Conservation (phyloP, 768 basidiomycete species). For the Boletus vinaceobasis region DNA sequence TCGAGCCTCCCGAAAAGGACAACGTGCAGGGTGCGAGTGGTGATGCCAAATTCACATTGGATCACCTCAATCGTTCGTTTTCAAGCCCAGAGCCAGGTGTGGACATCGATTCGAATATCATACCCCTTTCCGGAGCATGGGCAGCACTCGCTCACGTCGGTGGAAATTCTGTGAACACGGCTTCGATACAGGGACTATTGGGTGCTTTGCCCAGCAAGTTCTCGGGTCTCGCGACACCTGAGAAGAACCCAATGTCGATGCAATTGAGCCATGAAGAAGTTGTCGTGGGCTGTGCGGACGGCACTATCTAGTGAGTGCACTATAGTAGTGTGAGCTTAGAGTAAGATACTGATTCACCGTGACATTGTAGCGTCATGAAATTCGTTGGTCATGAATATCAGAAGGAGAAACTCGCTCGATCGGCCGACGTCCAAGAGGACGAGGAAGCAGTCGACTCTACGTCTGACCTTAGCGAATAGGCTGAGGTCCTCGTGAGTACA, state of each 20-base stretch:
- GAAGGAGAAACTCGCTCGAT: constrained; percentile 23
- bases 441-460: constrained; percentile 10
- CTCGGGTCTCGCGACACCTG: constrained; percentile 75
- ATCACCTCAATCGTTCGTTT: constrained; percentile 9
- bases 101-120: constrained; percentile 62
- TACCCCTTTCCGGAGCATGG: constrained; percentile 76
- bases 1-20: constrained; percentile 23
- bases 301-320: constrained; percentile 78
- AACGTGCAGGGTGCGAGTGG: neutral
- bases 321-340: neutral
- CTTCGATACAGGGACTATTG: constrained; percentile 51
- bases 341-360: constrained; percentile 10
- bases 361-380: constrained; percentile 48
- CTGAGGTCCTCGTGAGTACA: neutral
- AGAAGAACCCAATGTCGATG: constrained; percentile 95
- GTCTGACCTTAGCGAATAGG: constrained; percentile 16
- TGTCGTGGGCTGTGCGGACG: constrained; percentile 88
- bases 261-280: constrained; percentile 88
- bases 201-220: constrained; percentile 68
- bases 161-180: constrained; percentile 29
- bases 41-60: constrained; percentile 3
- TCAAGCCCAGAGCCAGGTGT: constrained; percentile 38
- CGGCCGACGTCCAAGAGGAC: constrained; percentile 5
- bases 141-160: constrained; percentile 52
- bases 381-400: constrained; percentile 58